Evolutionary conservation across 192 early-diverging fungal genomes (phyloP).

Genomic region (Mortierella hygrophila): DNA sequence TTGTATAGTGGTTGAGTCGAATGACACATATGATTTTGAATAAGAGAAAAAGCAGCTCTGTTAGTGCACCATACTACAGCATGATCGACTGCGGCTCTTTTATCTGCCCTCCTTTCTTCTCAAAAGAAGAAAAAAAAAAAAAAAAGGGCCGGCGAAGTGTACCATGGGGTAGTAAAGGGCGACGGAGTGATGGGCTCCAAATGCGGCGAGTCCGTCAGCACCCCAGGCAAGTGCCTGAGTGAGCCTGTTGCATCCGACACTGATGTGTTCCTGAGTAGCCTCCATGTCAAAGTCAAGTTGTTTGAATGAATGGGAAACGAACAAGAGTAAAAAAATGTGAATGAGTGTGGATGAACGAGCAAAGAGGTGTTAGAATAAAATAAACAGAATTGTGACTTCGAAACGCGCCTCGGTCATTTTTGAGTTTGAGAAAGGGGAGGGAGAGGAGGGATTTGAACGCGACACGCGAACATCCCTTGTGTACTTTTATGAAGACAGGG

Average conservation of each 20-base stretch:
- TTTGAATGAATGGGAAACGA: neutral
- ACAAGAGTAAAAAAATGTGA: neutral
- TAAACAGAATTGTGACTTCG: neutral
- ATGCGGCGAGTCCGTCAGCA: constrained; percentile 71
- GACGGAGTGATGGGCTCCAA: constrained; percentile 76
- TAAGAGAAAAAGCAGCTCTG: neutral
- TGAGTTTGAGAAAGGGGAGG: no score
- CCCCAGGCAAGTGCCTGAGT: constrained; percentile 75
- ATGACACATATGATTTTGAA: neutral
- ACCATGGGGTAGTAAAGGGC: constrained; percentile 82
- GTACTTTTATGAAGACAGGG: no score
- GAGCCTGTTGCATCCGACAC: constrained; percentile 74
- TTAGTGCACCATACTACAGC: neutral
- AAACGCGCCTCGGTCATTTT: no score
- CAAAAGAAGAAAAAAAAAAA: no score
- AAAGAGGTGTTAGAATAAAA: neutral
- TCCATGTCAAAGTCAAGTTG: constrained; percentile 28
- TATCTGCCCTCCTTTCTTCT: neutral
- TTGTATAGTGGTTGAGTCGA: neutral
- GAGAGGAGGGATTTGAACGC: no score
- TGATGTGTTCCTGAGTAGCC: constrained; percentile 66
- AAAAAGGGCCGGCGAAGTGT: neutral
- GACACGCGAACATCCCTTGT: no score
- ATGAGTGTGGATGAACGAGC: neutral
- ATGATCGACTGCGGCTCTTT: neutral